Percentiles rank a stretch among this genome's conserved stretches.
Evolutionary conservation across 2,329 filamentous ascomycete genomes (phyloP).

Genomic region (Penicillium sp.): DNA sequence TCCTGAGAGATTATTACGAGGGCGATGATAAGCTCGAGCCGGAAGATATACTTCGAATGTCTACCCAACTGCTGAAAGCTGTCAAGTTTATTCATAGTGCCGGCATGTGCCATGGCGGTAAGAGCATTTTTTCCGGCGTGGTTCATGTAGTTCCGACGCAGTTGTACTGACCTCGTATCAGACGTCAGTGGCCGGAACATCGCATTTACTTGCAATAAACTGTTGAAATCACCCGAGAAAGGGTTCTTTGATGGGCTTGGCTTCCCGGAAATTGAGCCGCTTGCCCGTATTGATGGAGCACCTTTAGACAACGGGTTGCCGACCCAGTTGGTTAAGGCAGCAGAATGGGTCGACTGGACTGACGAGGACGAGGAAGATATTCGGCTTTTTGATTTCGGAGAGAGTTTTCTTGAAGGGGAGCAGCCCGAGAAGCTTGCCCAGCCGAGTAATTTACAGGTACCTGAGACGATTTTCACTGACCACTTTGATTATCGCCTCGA

Average conservation of each 20-base stretch:
- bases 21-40: conserved; percentile 18
- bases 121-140: not conserved
- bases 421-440: conserved; percentile 22
- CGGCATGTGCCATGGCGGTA: conserved; percentile 32
- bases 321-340: conserved; percentile 20
- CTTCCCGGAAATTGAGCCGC: conserved; percentile 13
- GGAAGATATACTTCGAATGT: conserved; percentile 25
- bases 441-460: conserved; percentile 26
- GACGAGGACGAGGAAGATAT: conserved; percentile 27
- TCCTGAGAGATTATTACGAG: conserved; percentile 21
- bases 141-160: not conserved
- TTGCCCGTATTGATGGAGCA: conserved; percentile 18
- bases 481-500: conserved; percentile 33
- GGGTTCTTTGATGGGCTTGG: conserved; percentile 17
- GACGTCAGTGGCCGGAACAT: conserved; percentile 31
- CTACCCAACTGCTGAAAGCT: conserved; percentile 26
- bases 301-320: conserved; percentile 22
- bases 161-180: conserved; percentile 14
- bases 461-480: conserved; percentile 31
- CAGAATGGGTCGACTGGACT: conserved; percentile 22
- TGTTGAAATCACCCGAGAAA: conserved; percentile 13
- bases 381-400: conserved; percentile 23
- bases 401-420: conserved; percentile 20
- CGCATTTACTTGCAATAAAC: conserved; percentile 20
- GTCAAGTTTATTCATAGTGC: conserved; percentile 26